Conservation (phyloP, 805 yeast genomes). For the Metschnikowia matae region DNA sequence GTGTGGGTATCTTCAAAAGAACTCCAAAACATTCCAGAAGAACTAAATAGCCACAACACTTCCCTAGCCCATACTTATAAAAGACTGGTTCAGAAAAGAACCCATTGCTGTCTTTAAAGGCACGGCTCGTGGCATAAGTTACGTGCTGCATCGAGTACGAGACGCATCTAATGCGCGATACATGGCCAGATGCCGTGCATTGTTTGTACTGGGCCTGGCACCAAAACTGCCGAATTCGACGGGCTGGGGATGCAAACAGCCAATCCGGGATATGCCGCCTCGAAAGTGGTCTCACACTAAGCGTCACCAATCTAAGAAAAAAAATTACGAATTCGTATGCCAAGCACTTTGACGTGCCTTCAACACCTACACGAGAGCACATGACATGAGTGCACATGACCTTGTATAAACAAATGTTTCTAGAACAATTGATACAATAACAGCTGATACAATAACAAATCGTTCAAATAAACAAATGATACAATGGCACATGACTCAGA, state of each 20-base stretch:
- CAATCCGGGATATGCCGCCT: neutral
- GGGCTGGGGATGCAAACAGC: neutral
- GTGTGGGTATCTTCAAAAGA: neutral
- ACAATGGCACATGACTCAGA: too few species aligned
- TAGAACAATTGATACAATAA: neutral
- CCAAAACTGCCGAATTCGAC: neutral
- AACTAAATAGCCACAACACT: neutral
- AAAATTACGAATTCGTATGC: too few species aligned
- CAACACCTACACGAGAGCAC: neutral
- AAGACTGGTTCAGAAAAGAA: neutral
- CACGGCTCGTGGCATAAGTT: neutral
- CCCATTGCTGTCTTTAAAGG: neutral
- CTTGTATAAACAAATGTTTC: too few species aligned
- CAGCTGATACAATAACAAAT: neutral
- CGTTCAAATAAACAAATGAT: too few species aligned
- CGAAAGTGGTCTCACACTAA: neutral
- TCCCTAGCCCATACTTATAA: neutral
- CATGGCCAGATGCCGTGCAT: slow-evolving; percentile 1
- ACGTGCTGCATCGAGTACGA: slow-evolving; percentile 1
- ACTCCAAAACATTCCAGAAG: neutral
- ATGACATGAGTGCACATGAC: neutral
- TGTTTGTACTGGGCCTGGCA: neutral
- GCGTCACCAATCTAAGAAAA: neutral
- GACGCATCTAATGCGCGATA: neutral
- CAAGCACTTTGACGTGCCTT: too few species aligned